Base-by-base conservation (phyloP, 345 rosid genomes). In the Chamaenerion angustifolium region DNA sequence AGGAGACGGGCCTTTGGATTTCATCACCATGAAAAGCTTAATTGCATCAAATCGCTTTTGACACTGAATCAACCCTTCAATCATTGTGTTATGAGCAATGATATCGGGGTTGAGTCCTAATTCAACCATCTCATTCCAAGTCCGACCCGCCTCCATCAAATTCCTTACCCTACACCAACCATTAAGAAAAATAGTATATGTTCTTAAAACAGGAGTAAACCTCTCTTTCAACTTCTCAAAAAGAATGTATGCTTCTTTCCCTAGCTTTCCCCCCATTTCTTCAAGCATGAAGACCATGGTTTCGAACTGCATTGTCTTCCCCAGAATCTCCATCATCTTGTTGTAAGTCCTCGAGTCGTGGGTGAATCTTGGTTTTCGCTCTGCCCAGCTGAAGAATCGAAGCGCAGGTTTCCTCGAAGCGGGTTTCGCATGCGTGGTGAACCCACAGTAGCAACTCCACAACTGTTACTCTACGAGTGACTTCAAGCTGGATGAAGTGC, bases 81-180 rank as follows among this genome's bases (percentile, higher is more conserved):
- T 79, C 96, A 87, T 87, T 15, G 65, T 66, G 45, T 87, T 87
- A 54, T 84, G 78, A 6, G 80, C 77, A 23, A 87, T 74, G 68
- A 74, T 37, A 25, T 87, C 95, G 0, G 90, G 96, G 59, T 66
- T 73, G 63, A 92, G 71, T 4, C 95, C 95, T 53, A 67, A 61
- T 72, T 92, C 95, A 49, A 82, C 66, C 90, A 92, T 84, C 68
- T 71, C 74, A 46, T 92, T 92, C 98, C 98, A 92, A 23, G 80
- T 62, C 64, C 72, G 76, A 58, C 85, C 95, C 0, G 96, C 96
- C 75, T 92, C 95, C 90, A 84, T 69, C 68, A 87, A 69, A 56
- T 87, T 92, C 73, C 64, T 82, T 54, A 75, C 77, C 12, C 67
- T 71, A 44, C 96, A 84, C 93, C 93, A 92, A 46, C 95, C 84